phyloP scores from a whole-genome alignment of 176 grass and related monocot species.

The Avena atlantica region DNA sequence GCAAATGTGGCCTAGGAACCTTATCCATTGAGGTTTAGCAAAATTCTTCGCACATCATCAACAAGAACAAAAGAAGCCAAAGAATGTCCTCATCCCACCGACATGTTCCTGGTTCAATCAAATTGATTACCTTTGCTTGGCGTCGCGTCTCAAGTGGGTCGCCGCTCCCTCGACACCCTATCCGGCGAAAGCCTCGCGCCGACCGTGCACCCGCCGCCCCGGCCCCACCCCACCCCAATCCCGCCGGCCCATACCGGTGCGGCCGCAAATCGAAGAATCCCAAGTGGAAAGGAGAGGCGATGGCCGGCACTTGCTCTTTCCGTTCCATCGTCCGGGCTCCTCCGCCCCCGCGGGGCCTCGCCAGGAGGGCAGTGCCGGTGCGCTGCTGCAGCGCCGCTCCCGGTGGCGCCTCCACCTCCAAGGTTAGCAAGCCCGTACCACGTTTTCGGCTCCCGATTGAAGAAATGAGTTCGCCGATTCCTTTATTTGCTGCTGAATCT shows the following conservation, averaged over 20 bases:
- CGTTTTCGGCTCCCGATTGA: not conserved
- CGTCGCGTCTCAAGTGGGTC: no score
- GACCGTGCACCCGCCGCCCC: not conserved
- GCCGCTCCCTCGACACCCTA: not conserved
- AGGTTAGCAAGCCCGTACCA: constrained; percentile 24
- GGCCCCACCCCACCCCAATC: no score
- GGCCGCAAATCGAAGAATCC: not conserved
- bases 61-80: no score
- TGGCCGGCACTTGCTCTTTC: constrained; percentile 48
- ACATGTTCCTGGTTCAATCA: no score
- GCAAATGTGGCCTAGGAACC: no score
- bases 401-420: constrained; percentile 24
- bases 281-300: not conserved
- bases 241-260: not conserved
- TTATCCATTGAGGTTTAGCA: no score
- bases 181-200: not conserved
- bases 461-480: not conserved
- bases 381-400: constrained; percentile 38
- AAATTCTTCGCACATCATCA: no score
- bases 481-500: constrained; percentile 1
- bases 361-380: not conserved
- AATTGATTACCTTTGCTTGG: no score
- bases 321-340: constrained; percentile 27
- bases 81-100: no score
- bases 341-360: not conserved